Conservation (phyloP, 2,329 filamentous ascomycete genomes). For the Graphilbum fragrans region DNA sequence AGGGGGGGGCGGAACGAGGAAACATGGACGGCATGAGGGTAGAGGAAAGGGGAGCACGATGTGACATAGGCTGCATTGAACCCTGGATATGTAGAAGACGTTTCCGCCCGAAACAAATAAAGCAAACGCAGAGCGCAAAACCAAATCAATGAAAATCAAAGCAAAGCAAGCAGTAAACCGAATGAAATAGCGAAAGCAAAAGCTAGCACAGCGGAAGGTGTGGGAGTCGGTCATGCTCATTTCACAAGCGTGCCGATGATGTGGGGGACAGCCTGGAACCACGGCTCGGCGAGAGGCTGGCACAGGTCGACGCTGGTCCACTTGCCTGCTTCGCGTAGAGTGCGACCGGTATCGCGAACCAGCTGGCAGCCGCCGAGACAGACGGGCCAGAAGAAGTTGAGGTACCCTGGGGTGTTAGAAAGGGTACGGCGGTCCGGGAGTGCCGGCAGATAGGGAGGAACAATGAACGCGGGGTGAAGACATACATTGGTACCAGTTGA, state of each 20-base stretch:
- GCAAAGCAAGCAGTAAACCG: too few relatives aligned
- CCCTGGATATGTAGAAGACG: too few relatives aligned
- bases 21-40: too few relatives aligned
- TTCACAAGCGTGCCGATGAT: conserved; percentile 41
- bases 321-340: conserved; percentile 32
- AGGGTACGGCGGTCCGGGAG: neutral
- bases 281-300: conserved; percentile 25
- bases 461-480: conserved; percentile 6
- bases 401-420: conserved; percentile 22
- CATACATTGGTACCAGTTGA: conserved; percentile 40
- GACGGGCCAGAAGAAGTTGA: conserved; percentile 40
- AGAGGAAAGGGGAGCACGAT: too few relatives aligned
- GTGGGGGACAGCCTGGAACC: conserved; percentile 33
- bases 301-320: conserved; percentile 38
- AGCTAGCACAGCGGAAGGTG: neutral
- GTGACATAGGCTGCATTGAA: too few relatives aligned
- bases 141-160: too few relatives aligned
- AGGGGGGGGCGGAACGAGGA: too few relatives aligned
- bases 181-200: neutral
- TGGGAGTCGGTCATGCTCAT: too few relatives aligned
- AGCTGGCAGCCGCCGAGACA: conserved; percentile 40
- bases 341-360: conserved; percentile 32
- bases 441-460: neutral
- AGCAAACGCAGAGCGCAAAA: too few relatives aligned
- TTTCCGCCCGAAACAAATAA: too few relatives aligned